phyloP scores from a whole-genome alignment of 257 asterid genomes.

The Solanum dulcamara region DNA sequence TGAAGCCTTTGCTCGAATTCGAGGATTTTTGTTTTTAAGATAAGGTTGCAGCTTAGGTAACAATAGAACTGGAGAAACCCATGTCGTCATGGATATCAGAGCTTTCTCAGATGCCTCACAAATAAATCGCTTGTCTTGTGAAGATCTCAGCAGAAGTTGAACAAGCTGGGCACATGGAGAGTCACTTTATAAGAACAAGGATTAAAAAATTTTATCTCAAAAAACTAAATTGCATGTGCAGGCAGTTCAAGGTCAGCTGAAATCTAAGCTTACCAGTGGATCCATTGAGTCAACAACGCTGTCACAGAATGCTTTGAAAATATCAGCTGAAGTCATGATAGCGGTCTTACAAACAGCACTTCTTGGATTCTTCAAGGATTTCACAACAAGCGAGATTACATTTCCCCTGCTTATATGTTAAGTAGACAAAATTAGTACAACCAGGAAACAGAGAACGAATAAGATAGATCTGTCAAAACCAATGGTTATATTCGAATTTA shows the following conservation, averaged over 20 bases:
- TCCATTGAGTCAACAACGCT: slow-evolving; percentile 53
- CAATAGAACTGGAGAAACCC: slow-evolving; percentile 58
- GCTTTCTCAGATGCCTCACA: slow-evolving; percentile 86
- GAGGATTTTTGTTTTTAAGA: slow-evolving; percentile 70
- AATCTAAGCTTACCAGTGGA: slow-evolving; percentile 46
- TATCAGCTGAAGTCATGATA: slow-evolving; percentile 70
- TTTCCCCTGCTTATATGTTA: slow-evolving; percentile 36
- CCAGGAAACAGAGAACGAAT: neutral
- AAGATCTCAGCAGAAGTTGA: slow-evolving; percentile 73
- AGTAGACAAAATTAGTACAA: neutral
- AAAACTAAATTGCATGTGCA: neutral
- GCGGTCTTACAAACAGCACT: slow-evolving; percentile 89
- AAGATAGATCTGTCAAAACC: neutral
- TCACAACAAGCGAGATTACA: slow-evolving; percentile 46
- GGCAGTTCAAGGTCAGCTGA: neutral
- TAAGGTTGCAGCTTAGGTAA: slow-evolving; percentile 71
- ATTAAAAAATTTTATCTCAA: neutral
- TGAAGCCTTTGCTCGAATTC: slow-evolving; percentile 82
- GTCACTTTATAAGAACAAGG: neutral
- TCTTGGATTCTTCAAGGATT: slow-evolving; percentile 75
- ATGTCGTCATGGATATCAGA: slow-evolving; percentile 52
- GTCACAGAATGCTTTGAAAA: slow-evolving; percentile 61
- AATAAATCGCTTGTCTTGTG: slow-evolving; percentile 88
- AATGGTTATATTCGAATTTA: neutral
- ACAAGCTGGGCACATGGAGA: slow-evolving; percentile 33